A percentile compares a stretch with the other conserved stretches of the same genome.
Evolutionary conservation across 225 moss, liverwort and hornwort species (phyloP).

Genomic region (Takakia lepidozioides): DNA sequence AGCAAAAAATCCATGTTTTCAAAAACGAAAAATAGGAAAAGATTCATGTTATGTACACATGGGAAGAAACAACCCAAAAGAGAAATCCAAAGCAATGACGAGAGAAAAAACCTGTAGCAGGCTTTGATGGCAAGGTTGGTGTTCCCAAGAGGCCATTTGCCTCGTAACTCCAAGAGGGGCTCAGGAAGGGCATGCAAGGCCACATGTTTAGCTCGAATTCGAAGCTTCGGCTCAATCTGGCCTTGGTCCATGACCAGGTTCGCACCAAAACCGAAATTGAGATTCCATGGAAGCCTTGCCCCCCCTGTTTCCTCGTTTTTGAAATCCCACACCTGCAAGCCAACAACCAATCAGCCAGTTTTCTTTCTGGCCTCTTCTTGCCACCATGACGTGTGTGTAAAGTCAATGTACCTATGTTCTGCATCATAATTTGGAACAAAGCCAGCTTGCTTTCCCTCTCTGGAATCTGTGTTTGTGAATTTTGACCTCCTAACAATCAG

Average conservation of each 20-base stretch:
- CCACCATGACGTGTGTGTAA: too few relatives aligned
- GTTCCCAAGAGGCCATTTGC: constrained; percentile 69
- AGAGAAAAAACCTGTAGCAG: constrained; percentile 56
- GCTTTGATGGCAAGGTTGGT: constrained; percentile 65
- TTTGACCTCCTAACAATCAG: too few relatives aligned
- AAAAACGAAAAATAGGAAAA: too few relatives aligned
- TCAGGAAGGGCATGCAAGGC: constrained; percentile 81
- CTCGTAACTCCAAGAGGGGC: constrained; percentile 78
- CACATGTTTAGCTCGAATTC: constrained; percentile 53
- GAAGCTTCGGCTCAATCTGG: constrained; percentile 57
- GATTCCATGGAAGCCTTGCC: constrained; percentile 38
- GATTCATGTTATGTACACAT: too few relatives aligned
- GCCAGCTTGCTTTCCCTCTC: too few relatives aligned
- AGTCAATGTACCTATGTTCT: too few relatives aligned
- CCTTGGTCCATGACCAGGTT: constrained; percentile 79
- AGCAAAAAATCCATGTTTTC: too few relatives aligned
- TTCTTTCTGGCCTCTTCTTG: neutral
- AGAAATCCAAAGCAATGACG: too few relatives aligned
- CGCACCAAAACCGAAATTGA: constrained; percentile 75
- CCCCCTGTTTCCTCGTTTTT: constrained; percentile 40
- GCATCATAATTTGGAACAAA: too few relatives aligned
- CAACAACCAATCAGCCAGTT: neutral
- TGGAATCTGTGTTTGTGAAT: too few relatives aligned
- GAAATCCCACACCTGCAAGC: constrained; percentile 62
- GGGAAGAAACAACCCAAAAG: too few relatives aligned